These are phyloP conservation scores for Tricholoma furcatifolium DNA, from an alignment of 768 basidiomycete species.

Conservation along the genomic window DNA sequence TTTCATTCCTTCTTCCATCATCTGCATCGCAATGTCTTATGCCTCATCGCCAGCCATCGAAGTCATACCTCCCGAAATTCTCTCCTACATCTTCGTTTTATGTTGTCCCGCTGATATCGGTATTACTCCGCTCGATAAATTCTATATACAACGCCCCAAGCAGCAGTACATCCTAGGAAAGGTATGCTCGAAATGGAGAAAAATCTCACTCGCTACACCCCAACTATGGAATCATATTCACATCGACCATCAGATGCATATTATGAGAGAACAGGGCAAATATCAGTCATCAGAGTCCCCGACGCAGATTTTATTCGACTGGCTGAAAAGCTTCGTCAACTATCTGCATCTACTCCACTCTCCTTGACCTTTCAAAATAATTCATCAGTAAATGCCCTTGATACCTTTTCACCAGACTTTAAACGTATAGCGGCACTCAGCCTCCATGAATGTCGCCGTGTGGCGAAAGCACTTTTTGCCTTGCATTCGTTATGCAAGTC, in stretches of 20 bases:
- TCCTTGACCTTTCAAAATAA: neutral
- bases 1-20: too few relatives aligned
- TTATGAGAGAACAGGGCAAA: too few relatives aligned
- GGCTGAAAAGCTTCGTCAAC: neutral
- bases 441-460: neutral
- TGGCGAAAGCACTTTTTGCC: neutral
- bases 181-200: slow-evolving; percentile 9
- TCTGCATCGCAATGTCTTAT: too few relatives aligned
- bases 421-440: neutral
- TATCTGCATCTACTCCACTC: neutral
- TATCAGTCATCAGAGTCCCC: too few relatives aligned
- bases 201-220: slow-evolving; percentile 1
- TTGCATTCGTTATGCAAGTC: neutral
- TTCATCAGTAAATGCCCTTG: neutral
- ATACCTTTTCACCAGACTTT: slow-evolving; percentile 1
- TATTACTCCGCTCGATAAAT: neutral
- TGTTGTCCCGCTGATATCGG: neutral
- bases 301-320: neutral
- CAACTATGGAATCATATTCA: slow-evolving; percentile 6
- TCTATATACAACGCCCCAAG: neutral
- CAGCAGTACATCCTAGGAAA: neutral
- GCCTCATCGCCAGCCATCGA: too few relatives aligned
- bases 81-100: slow-evolving; percentile 3
- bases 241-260: neutral
- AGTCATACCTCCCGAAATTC: too few relatives aligned